A percentile compares a stretch with the other conserved stretches of the same genome.
These are phyloP conservation scores for Ceratocystis ficicola DNA, from an alignment of 2,329 filamentous ascomycete species.

Conservation along the genomic window DNA sequence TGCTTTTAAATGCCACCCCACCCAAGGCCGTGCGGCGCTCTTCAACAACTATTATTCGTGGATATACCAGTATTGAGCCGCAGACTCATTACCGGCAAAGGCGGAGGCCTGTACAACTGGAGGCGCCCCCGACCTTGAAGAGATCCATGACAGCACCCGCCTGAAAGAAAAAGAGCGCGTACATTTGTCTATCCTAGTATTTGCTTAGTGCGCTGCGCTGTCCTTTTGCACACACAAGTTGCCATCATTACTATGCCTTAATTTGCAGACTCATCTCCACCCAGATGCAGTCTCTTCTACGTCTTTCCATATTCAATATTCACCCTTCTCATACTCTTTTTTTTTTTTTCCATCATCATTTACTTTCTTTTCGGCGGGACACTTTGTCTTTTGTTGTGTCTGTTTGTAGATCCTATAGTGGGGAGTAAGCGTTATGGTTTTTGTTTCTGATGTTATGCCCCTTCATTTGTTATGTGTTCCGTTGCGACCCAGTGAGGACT, in stretches of 20 bases:
- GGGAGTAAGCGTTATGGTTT: neutral
- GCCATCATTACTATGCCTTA: neutral
- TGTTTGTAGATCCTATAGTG: constrained; percentile 6
- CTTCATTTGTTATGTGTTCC: neutral
- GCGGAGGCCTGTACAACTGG: neutral
- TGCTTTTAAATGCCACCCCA: neutral
- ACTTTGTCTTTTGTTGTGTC: too few relatives aligned
- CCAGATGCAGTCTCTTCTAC: neutral
- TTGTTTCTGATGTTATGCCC: neutral
- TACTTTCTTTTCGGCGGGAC: neutral
- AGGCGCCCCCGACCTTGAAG: neutral
- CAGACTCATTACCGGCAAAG: neutral
- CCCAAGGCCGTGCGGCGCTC: neutral
- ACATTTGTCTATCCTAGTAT: neutral
- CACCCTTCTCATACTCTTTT: neutral
- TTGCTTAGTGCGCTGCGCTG: neutral
- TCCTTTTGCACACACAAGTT: neutral
- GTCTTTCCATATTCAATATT: neutral
- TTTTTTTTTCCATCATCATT: neutral
- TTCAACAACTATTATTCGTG: neutral
- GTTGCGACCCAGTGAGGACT: neutral
- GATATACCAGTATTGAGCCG: constrained; percentile 3
- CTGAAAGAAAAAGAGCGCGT: neutral
- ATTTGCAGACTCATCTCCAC: neutral
- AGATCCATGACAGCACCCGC: neutral